Evolutionary conservation across 2,329 filamentous ascomycete species (phyloP).

Genomic region (Ophiostoma australiae): DNA sequence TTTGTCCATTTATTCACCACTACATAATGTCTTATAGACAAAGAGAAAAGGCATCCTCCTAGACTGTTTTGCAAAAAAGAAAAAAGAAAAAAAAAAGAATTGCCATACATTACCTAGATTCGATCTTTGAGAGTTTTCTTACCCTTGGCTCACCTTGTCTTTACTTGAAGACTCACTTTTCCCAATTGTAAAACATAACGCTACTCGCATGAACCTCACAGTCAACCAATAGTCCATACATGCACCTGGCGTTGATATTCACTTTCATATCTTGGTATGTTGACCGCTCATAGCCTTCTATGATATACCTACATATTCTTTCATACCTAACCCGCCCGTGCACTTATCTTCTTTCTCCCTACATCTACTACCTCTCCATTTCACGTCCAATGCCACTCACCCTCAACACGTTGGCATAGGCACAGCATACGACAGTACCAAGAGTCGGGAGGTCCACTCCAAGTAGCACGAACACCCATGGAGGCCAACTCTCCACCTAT

Average conservation of each 20-base stretch:
- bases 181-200: too few species aligned
- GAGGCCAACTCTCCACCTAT: background rate
- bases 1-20: background rate
- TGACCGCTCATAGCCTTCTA: background rate
- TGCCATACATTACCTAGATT: too few species aligned
- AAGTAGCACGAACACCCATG: background rate
- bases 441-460: too few species aligned
- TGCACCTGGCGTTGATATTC: background rate
- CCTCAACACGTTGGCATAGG: background rate
- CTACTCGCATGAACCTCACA: too few species aligned
- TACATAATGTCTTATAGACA: too few species aligned
- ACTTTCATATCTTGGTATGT: background rate
- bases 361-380: background rate
- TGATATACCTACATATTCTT: too few species aligned
- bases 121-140: background rate
- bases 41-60: too few species aligned
- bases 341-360: background rate
- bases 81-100: too few species aligned
- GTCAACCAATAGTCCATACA: background rate
- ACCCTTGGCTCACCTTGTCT: background rate
- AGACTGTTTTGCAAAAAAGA: too few species aligned
- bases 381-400: background rate
- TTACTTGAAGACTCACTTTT: background rate
- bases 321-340: too few species aligned
- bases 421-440: too few species aligned